Evolutionary conservation across 768 basidiomycete genomes (phyloP), one percentile per base, ranked within the genome.

Genomic region (Trametes gibbosa): DNA sequence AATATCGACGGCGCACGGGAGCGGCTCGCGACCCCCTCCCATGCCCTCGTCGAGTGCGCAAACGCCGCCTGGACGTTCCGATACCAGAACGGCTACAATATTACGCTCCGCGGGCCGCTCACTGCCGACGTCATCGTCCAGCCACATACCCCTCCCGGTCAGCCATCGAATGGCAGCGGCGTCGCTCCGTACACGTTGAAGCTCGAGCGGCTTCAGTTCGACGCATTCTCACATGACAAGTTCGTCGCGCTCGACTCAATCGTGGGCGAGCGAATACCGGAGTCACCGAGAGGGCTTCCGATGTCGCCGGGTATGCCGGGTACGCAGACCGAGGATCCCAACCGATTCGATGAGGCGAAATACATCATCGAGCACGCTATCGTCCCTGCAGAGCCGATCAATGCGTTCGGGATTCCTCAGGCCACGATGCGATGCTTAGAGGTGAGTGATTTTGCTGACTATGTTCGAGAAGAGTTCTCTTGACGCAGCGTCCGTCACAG

Each of bases 381-480:
- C n/a, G 82, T 92, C 64, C 91, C 92, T 13, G 83, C 84, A 5
- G 90, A 92, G 66, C 91, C 91, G 9, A 89, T 93, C 51, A 92
- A 92, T 67, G 89, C 88, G 21, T 93, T 92, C 73, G 91, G 91
- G 5, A 90, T 93, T 53, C 90, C 91, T 6, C 90, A 92, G 68
- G 90, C 89, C 2, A 91, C 91, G 17, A 92, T 92, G 92, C 79
- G 91, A 53, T 92, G 90, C 79, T 75, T 93, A 35, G 91, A 93
- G 81, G 87, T 88, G 79, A 69, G 49, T 23, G 23, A 17, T 50
- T 48, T 42, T 25, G 37, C 21, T n/a, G 35, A 2, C 12, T 5
- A n/a, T 46, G 1, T 21, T 4, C n/a, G 1, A 14, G 56, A 42
- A 10, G 5, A 10, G 5, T 4, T 56, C 66, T 37, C 53, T 49